Base-by-base conservation (phyloP, 257 asterid genomes). In the Nicotiana attenuata region DNA sequence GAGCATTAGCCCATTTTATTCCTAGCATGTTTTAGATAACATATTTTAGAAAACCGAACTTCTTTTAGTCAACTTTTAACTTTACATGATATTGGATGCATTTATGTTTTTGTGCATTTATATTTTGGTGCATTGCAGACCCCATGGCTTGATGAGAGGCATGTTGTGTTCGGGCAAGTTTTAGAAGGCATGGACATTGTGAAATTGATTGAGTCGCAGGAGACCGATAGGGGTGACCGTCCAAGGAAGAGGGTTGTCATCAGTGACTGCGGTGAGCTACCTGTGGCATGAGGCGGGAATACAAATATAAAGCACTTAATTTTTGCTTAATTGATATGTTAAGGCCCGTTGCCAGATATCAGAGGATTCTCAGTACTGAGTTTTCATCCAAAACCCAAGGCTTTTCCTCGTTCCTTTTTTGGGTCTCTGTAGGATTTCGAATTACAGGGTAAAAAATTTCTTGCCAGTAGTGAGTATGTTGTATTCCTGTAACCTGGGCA, bases 141-240 rank as follows among this genome's bases (percentile, higher is more conserved):
- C 22, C 85, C 97, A 3, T 96, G 99, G 99, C 88, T 96, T 83
- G 99, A 96, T 85, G 64, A 86, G 82, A 91, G 87, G 87, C 99
- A 96, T 67, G 98, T 94, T 29, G 99, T 96, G 80, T 96, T 96
- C 53, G 99, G 99, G 87, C 99, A 96, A 89, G 98, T 96, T 66
- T 65, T 96, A 84, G 98, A 96, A 83, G 99, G 99, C 80, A 89
- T 96, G 97, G 98, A 96, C 60, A 50, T 92, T 24, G 97, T 96
- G 22, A 90, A 81, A 87, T 64, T 85, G 83, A 87, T 96, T 16
- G 99, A 96, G 73, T 88, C 92, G 3, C 97, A 90, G 85, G 94
- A 91, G 64, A 94, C 99, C 0, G 99, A 94, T 87, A 88, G 99
- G 87, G 99, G 98, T 55, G 99, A 96, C 81, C 95, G 97, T 24